phyloP scores from a whole-genome alignment of 164 flowering plant genomes.

The Magnolia sinica region DNA sequence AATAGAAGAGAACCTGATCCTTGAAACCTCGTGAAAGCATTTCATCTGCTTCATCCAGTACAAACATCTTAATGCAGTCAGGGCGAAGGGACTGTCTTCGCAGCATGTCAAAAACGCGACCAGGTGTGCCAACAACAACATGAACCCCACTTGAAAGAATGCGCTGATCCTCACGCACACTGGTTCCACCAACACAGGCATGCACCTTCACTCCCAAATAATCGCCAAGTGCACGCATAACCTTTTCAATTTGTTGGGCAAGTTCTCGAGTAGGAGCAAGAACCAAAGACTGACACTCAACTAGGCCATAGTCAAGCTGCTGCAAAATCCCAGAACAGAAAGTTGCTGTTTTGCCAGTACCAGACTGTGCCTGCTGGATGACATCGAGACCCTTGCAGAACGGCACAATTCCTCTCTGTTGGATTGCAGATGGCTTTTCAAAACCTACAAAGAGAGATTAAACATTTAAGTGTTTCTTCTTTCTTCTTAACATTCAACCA shows the following conservation, averaged over 20 bases:
- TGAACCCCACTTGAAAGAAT: conserved; percentile 55
- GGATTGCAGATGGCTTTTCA: conserved; percentile 80
- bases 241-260: conserved; percentile 75
- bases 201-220: conserved; percentile 67
- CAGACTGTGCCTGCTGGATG: conserved; percentile 72
- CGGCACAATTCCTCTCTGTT: conserved; percentile 74
- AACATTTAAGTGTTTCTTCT: neutral
- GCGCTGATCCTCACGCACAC: conserved; percentile 57
- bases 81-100: conserved; percentile 53
- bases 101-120: conserved; percentile 66
- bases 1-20: conserved; percentile 40
- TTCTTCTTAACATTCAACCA: neutral
- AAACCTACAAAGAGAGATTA: conserved; percentile 37
- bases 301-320: conserved; percentile 50
- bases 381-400: conserved; percentile 72
- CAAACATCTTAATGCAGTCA: conserved; percentile 54
- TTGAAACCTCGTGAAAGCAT: conserved; percentile 71
- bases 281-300: conserved; percentile 61
- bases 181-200: conserved; percentile 76
- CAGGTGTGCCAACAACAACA: conserved; percentile 69
- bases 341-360: conserved; percentile 73
- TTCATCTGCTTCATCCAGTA: conserved; percentile 65
- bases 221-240: conserved; percentile 73
- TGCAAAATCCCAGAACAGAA: conserved; percentile 65
- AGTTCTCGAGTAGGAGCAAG: conserved; percentile 72